Evolutionary conservation across 2,329 filamentous ascomycete genomes (phyloP), one percentile per base, ranked within the genome.

Genomic region (Cercospora zeina): DNA sequence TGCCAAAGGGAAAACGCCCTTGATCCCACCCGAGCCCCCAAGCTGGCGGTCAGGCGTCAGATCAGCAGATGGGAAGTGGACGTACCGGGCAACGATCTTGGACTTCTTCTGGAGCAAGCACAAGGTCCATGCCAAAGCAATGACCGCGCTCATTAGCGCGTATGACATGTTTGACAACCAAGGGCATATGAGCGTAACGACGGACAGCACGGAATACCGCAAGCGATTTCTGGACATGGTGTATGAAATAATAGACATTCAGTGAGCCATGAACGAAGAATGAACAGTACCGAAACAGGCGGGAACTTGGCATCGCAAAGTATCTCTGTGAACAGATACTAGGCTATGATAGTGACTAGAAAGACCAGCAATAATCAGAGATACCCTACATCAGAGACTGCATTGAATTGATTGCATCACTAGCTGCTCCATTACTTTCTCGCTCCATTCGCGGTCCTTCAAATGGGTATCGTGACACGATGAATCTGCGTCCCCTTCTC

Each of bases 91-190:
- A 3, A 82, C 87, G 0, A 75, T 91, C 13, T 78, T 91, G 34
- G 89, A 91, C 73, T 91, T 92, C 76, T 90, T 91, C 78, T 91
- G 89, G 89, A 85, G 87, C 0, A 89, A 88, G 74, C 87, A 90
- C 74, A 88, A 87, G 67, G 69, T 87, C 0, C 87, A 85, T 58
- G 85, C 89, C 0, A 84, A 82, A 72, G 79, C 84, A 1, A 83
- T 91, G 82, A 89, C 88, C 0, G 81, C 83, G 0, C 73, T 90
- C 36, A 83, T 91, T 62, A 72, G 69, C 21, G 67, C 68, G 11
- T 74, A 73, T 58, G 90, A 90, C 68, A 69, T 81, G 11, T 77
- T 90, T 30, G 85, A 84, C 33, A 77, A 81, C 2, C 82, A 88
- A 67, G 88, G 88, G 0, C 87, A 85, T 0, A 92, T 91, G 89